These are phyloP conservation scores for Penicillium sp. DNA, from an alignment of 2,329 filamentous ascomycete genomes.

Conservation along the genomic window DNA sequence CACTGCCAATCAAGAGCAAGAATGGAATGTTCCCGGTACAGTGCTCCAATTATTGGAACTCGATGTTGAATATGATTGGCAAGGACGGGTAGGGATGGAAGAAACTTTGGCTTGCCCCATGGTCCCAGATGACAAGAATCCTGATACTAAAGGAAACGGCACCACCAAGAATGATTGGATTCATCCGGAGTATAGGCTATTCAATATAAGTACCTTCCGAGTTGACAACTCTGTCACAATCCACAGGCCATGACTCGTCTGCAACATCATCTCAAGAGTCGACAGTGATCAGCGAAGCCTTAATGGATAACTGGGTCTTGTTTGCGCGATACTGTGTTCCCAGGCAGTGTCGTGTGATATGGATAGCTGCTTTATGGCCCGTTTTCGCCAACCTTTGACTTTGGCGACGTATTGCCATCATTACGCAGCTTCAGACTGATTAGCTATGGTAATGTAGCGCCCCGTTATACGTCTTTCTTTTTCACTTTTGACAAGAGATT, in stretches of 20 bases:
- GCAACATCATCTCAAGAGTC: constrained; percentile 61
- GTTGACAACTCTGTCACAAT: constrained; percentile 30
- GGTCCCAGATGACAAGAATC: constrained; percentile 47
- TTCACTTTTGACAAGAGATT: not conserved
- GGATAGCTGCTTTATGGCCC: constrained; percentile 51
- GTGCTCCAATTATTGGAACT: not conserved
- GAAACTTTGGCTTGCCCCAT: no score
- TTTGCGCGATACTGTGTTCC: constrained; percentile 4
- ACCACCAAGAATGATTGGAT: constrained; percentile 25
- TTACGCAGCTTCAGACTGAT: not conserved
- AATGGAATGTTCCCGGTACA: not conserved
- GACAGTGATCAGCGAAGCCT: constrained; percentile 43
- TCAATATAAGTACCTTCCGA: constrained; percentile 34
- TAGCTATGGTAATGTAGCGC: not conserved
- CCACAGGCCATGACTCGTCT: constrained; percentile 70
- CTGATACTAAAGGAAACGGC: constrained; percentile 42
- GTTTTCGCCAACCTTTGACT: constrained; percentile 56
- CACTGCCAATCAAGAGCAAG: not conserved
- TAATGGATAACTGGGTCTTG: not conserved
- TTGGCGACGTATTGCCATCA: not conserved
- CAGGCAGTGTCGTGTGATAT: constrained; percentile 15
- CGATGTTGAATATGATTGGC: not conserved
- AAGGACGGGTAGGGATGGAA: not conserved
- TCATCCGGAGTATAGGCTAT: constrained; percentile 25
- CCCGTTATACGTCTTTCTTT: not conserved